These are phyloP conservation scores for Heimioporus retisporus DNA, from an alignment of 1,284 basidiomycete genomes.

Conservation along the genomic window DNA sequence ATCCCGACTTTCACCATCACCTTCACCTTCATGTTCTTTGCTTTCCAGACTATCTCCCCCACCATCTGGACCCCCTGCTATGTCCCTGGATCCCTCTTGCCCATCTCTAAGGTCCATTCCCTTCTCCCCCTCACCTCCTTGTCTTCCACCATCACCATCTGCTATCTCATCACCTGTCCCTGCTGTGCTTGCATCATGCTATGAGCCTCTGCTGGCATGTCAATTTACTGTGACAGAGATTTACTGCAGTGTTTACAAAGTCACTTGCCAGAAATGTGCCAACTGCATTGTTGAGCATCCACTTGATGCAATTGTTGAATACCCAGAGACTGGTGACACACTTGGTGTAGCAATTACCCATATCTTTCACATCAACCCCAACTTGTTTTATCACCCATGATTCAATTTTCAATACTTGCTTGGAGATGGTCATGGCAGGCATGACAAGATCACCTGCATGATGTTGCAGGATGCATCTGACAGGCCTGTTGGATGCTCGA, in stretches of 20 bases:
- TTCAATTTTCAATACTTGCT: background rate
- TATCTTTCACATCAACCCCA: slow-evolving; percentile 4
- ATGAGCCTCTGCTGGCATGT: background rate
- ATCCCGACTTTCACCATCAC: too few species aligned
- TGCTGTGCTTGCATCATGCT: background rate
- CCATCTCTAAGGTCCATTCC: background rate
- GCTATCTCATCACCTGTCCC: background rate
- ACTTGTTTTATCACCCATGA: background rate
- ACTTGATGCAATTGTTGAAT: background rate
- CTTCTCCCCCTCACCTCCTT: too few species aligned
- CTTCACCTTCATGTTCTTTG: too few species aligned
- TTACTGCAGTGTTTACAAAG: background rate
- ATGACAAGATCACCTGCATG: background rate
- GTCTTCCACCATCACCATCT: background rate
- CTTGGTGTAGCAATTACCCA: background rate
- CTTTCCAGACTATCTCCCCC: too few species aligned
- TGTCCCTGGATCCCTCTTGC: background rate
- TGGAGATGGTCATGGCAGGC: background rate
- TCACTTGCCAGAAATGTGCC: background rate
- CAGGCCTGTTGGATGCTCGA: background rate
- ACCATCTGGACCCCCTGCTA: too few species aligned
- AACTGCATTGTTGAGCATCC: slow-evolving; percentile 10
- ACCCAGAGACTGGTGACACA: slow-evolving; percentile 8
- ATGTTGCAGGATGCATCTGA: background rate
- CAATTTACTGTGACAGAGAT: background rate